phyloP scores from a whole-genome alignment of 2,329 filamentous ascomycete species.

The Trichocomaceae sp. region DNA sequence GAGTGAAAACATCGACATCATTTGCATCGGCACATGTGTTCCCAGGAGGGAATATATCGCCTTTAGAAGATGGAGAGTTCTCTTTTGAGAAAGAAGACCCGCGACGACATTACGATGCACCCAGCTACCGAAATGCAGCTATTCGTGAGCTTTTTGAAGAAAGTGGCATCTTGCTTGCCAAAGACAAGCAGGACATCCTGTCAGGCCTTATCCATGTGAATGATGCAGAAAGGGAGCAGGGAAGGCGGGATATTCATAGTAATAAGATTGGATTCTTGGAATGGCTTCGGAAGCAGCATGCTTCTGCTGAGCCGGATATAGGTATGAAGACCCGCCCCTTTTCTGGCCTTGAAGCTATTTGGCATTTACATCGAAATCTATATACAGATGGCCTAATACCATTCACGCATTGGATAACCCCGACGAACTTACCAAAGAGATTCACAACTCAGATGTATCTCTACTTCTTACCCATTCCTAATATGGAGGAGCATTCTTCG shows the following conservation, averaged over 20 bases:
- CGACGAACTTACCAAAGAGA: conserved; percentile 60
- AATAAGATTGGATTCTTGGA: conserved; percentile 59
- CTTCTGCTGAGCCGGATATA: conserved; percentile 48
- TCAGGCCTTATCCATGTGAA: conserved; percentile 53
- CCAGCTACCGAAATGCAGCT: conserved; percentile 71
- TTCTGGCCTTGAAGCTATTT: neutral
- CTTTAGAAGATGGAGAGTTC: conserved; percentile 63
- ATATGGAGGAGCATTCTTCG: conserved; percentile 21
- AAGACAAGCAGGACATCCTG: conserved; percentile 19
- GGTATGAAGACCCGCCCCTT: conserved; percentile 32
- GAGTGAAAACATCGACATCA: conserved; percentile 72
- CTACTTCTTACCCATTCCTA: conserved; percentile 67
- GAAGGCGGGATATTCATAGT: conserved; percentile 61
- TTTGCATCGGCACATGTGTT: conserved; percentile 95
- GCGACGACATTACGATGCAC: conserved; percentile 61
- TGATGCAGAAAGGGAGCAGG: conserved; percentile 55
- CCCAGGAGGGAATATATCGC: conserved; percentile 72
- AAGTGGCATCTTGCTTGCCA: conserved; percentile 76
- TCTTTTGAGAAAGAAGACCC: conserved; percentile 43
- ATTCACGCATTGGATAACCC: conserved; percentile 91
- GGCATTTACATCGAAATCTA: neutral
- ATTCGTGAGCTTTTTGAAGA: conserved; percentile 94
- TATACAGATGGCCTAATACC: conserved; percentile 60
- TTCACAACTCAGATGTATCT: conserved; percentile 98
- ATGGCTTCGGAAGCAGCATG: conserved; percentile 48